Base-by-base conservation (phyloP, 371 early-diverging fungal genomes). In the Mucor plumbeus region DNA sequence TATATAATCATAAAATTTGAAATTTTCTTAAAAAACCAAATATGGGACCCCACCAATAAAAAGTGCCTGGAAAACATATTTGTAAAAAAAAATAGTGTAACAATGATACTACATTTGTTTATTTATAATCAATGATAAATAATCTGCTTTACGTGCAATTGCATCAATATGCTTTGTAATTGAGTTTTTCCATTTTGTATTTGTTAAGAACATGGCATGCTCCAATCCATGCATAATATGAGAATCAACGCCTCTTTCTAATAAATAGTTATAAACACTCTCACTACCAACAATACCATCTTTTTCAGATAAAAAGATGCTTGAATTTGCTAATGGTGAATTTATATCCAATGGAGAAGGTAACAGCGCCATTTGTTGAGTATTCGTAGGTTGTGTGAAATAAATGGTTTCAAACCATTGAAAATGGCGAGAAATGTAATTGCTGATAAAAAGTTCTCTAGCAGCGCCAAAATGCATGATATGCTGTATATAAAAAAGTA, bases 341-440 rank as follows among this genome's bases (percentile, higher is more conserved):
- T 38, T 53, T 1, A 67, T 48, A 13, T 57, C n/a, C 15, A 53
- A 14, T 9, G 60, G 39, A 36, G 38, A 50, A 17, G 67, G 67
- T 0, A 38, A 6, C 1, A 38, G 1, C 2, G 53, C 19, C n/a
- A 21, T 35, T 26, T 17, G 55, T 13, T 36, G 19, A 21, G 31
- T 44, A 40, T 58, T 21, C 19, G 48, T 54, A 7, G 48, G 54
- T 35, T 72, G 59, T 31, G 68, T 69, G 63, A 88, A 88, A 57
- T 84, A 74, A 39, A 84, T 76, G 19, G 82, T 75, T 61, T 86
- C 76, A 63, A 76, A 81, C 91, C 91, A 90, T 44, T 84, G 83
- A 65, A 90, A 88, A 33, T 85, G 85, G 1, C 90, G 79, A 43
- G 78, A 74, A n/a, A 91, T 86, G 59, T 78, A 90, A 69, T 88